Base-by-base conservation (phyloP, 192 early-diverging fungal genomes). In the Umbelopsis sp. region DNA sequence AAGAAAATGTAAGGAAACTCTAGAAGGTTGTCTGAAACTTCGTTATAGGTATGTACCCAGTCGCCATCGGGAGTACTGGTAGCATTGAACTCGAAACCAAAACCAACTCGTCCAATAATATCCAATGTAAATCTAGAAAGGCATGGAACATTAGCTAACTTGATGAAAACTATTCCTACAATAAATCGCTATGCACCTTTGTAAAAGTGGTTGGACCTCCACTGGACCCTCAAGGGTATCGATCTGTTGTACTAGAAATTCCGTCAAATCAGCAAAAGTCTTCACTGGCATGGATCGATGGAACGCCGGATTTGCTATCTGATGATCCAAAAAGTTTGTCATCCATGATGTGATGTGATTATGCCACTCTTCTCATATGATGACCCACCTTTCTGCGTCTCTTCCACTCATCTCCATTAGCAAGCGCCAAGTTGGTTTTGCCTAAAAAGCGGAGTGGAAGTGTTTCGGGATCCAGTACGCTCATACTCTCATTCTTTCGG, bases 71-170 rank as follows among this genome's bases (percentile, higher is more conserved):
- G 62, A 4, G 67, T 25, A 4, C 66, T 49, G 1, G 70, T 66
- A 4, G 77, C 72, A 22, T 79, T 45, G 29, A 74, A 79, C 52
- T 79, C 66, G 25, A 71, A 69, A 79, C 82, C 81, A 78, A 85
- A 85, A 53, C 79, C 76, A 21, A 81, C 82, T 21, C 75, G 76
- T 20, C 85, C 85, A 53, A 88, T 77, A 25, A 82, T 82, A 66
- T 88, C 86, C n/a, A 88, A 76, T n/a, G 86, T 82, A 41, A 83
- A 77, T 14, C 85, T 62, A 3, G 0, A 62, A n/a, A 14, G 20
- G 12, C 14, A 1, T 31, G 80, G 31, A 20, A 29, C 2, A 12
- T 34, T 16, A 20, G 17, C 11, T 11, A 36, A 29, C 4, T 2
- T 49, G n/a, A 49, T 75, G 72, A 12, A 83, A 81, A 10, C 75